phyloP scores from a whole-genome alignment of 192 early-diverging fungal species.

The Coemansia sp. region DNA sequence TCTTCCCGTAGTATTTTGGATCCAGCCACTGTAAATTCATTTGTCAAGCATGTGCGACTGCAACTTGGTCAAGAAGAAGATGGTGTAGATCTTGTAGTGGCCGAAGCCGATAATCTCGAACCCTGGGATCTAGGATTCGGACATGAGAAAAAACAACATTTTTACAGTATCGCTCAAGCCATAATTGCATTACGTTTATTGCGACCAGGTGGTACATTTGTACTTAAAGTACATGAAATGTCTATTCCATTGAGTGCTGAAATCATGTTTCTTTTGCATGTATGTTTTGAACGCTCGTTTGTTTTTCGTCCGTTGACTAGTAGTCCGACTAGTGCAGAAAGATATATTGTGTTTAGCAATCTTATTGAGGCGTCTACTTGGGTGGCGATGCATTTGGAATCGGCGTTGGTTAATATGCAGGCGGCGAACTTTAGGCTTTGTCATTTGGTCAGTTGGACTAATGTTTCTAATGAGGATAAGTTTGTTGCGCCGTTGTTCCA shows the following conservation, averaged over 20 bases:
- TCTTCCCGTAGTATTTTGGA: conserved; percentile 8
- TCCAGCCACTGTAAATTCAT: conserved; percentile 18
- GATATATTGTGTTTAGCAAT: conserved; percentile 34
- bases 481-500: conserved; percentile 26
- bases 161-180: conserved; percentile 27
- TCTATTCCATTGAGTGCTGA: conserved; percentile 40
- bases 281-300: conserved; percentile 38
- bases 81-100: conserved; percentile 45
- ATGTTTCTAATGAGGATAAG: conserved; percentile 18
- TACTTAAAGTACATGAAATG: conserved; percentile 30
- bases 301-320: conserved; percentile 32
- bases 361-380: conserved; percentile 14
- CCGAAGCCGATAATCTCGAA: conserved; percentile 3
- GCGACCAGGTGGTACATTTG: conserved; percentile 34
- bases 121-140: conserved; percentile 3
- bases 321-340: conserved; percentile 22
- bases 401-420: conserved; percentile 29
- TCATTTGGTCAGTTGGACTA: conserved; percentile 46
- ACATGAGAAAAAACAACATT: conserved; percentile 29
- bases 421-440: conserved; percentile 23
- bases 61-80: neutral
- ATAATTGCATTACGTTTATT: conserved; percentile 26
- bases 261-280: conserved; percentile 30
- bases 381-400: conserved; percentile 21
- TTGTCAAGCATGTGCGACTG: conserved; percentile 24